Base-by-base conservation (phyloP, 495 filamentous ascomycete genomes). In the Aspergillus asperescens region DNA sequence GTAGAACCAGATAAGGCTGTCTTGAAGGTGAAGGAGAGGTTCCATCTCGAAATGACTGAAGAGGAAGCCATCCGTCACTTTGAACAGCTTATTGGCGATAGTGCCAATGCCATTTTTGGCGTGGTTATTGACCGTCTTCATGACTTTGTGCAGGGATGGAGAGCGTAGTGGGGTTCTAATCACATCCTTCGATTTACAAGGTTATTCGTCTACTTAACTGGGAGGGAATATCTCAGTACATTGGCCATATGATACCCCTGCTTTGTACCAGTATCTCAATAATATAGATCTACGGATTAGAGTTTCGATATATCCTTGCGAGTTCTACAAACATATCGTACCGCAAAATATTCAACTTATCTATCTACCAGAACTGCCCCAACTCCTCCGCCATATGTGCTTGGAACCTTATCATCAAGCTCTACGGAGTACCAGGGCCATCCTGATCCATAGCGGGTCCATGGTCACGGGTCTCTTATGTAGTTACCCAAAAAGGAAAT, bases 51-150 rank as follows among this genome's bases (percentile, higher is more conserved):
- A 69, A 80, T 94, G 77, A 87, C 79, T 32, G 93, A 99, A 66
- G 94, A 96, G 66, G 92, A 97, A 59, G 90, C 92, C 10, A 88
- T 95, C 34, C 77, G 86, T 51, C 80, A 88, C 61, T 86, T 97
- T 61, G 91, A 92, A 61, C 79, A 81, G 50, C 74, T 97, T 46
- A 95, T 97, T 65, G 84, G 89, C 49, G 89, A 95, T 62, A 94
- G 88, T 56, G 80, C 90, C 34, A 90, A 87, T 66, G 88, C 87
- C 27, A 83, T 95, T 43, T 86, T 91, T 58, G 89, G 90, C 5
- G 90, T 95, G 18, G 85, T 96, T 27, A 96, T 97, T 76, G 93
- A 99, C 77, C 79, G 87, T 47, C 74, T 96, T 60, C 93, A 99
- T 78, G 92, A 89, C 48, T 81, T 96, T 73, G 85, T 94, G 61